Conservation (phyloP, 1,284 basidiomycete genomes). For the Ustilago nuda region DNA sequence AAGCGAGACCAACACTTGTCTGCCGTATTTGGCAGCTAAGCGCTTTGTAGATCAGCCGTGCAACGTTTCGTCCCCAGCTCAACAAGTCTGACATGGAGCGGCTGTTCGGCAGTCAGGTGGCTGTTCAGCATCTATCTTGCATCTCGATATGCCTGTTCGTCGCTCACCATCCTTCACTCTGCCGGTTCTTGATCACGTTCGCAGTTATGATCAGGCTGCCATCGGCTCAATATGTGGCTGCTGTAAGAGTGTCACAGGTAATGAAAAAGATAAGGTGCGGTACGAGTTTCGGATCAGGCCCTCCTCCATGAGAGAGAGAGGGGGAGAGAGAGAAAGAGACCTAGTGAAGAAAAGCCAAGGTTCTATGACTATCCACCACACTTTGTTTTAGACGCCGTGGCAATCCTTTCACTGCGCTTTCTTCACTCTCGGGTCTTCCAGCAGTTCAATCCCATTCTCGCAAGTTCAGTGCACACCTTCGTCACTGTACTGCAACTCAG, state of each 20-base stretch:
- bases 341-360: slow-evolving; percentile 11
- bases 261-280: background rate
- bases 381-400: slow-evolving; percentile 17
- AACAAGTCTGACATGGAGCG: background rate
- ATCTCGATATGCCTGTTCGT: background rate
- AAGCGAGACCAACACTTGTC: slow-evolving; percentile 38
- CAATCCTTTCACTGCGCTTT: background rate
- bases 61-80: slow-evolving; percentile 12
- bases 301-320: background rate
- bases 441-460: background rate
- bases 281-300: slow-evolving; percentile 9
- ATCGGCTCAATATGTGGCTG: too few species aligned
- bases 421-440: background rate
- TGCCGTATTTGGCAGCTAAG: slow-evolving; percentile 19
- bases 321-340: too few species aligned
- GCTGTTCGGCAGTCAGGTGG: background rate
- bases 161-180: background rate
- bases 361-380: slow-evolving; percentile 42
- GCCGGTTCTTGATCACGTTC: too few species aligned
- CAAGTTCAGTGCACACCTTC: background rate
- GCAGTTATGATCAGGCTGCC: too few species aligned
- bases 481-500: background rate
- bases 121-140: slow-evolving; percentile 12
- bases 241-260: too few species aligned
- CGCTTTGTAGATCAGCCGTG: slow-evolving; percentile 15